Percentiles rank a stretch among this genome's conserved stretches.
Evolutionary conservation across 2,329 filamentous ascomycete species (phyloP).

Genomic region (Fusarium agapanthi): DNA sequence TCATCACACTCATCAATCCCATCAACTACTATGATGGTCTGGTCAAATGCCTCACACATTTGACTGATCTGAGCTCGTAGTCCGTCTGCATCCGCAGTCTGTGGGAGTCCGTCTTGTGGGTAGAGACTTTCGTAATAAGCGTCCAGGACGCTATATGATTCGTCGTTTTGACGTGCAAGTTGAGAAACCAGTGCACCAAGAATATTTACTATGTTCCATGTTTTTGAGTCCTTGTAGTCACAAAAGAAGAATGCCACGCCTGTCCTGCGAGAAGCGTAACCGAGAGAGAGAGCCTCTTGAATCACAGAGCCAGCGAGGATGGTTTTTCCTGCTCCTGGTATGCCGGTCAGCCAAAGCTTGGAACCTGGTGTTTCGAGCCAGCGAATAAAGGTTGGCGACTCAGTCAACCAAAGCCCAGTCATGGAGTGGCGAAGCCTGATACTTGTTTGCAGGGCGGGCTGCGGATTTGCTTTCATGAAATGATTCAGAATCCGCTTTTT

Average conservation of each 20-base stretch:
- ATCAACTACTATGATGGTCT: background rate
- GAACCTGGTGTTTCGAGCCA: constrained; percentile 10
- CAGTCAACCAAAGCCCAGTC: constrained; percentile 9
- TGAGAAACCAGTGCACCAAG: background rate
- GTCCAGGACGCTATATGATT: background rate
- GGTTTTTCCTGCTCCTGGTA: constrained; percentile 20
- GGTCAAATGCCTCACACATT: background rate
- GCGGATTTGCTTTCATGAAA: constrained; percentile 6
- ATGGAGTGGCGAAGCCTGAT: constrained; percentile 8
- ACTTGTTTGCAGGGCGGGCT: background rate
- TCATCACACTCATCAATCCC: constrained; percentile 13
- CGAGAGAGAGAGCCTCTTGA: background rate
- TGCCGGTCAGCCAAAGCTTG: constrained; percentile 17
- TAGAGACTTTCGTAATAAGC: background rate
- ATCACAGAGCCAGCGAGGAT: background rate
- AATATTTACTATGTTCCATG: background rate
- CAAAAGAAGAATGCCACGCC: constrained; percentile 17
- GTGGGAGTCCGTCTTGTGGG: background rate
- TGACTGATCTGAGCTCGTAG: fast-evolving
- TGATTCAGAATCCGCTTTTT: background rate
- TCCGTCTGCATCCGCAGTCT: background rate
- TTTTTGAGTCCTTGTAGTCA: background rate
- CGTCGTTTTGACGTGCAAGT: constrained; percentile 5
- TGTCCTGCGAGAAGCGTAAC: fast-evolving
- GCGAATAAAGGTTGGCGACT: background rate